Evolutionary conservation across 257 asterid species (phyloP).

Genomic region (Gardenia jasminoides): DNA sequence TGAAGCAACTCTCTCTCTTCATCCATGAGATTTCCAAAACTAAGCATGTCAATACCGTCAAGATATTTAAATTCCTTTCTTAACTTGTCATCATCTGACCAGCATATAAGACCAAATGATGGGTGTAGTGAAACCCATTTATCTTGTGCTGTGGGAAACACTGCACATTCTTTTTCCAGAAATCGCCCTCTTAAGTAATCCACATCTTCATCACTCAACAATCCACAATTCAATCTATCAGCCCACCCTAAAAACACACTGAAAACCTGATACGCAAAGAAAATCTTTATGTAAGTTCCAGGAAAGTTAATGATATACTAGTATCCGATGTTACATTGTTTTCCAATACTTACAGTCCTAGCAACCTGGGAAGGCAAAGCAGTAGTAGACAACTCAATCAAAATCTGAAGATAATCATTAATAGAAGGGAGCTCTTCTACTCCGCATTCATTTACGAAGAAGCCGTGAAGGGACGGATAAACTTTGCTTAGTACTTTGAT

Average conservation of each 20-base stretch:
- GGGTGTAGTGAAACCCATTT: slow-evolving; percentile 89
- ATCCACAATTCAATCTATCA: slow-evolving; percentile 66
- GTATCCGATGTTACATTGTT: neutral
- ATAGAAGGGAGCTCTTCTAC: slow-evolving; percentile 67
- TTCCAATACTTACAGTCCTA: slow-evolving; percentile 49
- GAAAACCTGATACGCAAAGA: slow-evolving; percentile 47
- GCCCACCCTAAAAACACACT: slow-evolving; percentile 73
- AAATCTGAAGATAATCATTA: slow-evolving; percentile 68
- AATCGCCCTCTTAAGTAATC: slow-evolving; percentile 59
- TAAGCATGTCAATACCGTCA: slow-evolving; percentile 59
- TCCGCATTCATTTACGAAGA: slow-evolving; percentile 87
- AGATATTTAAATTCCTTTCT: slow-evolving; percentile 63
- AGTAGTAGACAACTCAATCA: slow-evolving; percentile 59
- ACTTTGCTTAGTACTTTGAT: slow-evolving; percentile 47
- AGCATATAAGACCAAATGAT: slow-evolving; percentile 77
- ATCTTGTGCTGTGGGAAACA: slow-evolving; percentile 89
- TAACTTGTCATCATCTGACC: slow-evolving; percentile 76
- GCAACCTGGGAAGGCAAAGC: slow-evolving; percentile 78
- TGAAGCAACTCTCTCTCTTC: slow-evolving; percentile 51
- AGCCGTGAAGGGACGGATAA: slow-evolving; percentile 77
- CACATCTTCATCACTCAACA: slow-evolving; percentile 60
- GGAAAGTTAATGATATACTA: neutral
- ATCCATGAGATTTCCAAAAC: slow-evolving; percentile 55
- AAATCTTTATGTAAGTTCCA: neutral
- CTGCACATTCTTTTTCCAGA: slow-evolving; percentile 50